Evolutionary conservation across 2,329 filamentous ascomycete species (phyloP).

Genomic region (Botryosphaeria dothidea): DNA sequence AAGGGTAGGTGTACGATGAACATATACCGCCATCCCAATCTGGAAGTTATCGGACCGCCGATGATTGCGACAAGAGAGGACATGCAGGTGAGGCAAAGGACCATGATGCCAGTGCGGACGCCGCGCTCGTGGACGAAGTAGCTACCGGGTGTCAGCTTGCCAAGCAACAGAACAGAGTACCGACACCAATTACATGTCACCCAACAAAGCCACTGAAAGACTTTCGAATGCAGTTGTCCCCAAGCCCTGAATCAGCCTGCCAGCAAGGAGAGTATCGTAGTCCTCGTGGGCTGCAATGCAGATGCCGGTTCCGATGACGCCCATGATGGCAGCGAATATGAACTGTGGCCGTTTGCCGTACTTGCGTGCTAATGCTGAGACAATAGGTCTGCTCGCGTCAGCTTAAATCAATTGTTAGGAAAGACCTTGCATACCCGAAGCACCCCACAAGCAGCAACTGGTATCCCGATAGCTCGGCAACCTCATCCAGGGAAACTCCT

Average conservation of each 20-base stretch:
- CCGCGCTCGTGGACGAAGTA: slow-evolving; percentile 36
- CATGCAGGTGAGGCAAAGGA: slow-evolving; percentile 34
- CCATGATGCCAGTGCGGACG: slow-evolving; percentile 31
- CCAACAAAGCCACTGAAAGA: slow-evolving; percentile 33
- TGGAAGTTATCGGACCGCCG: slow-evolving; percentile 29
- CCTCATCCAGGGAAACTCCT: slow-evolving; percentile 28
- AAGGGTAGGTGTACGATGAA: slow-evolving; percentile 35
- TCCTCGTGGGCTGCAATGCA: slow-evolving; percentile 34
- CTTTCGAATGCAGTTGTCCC: slow-evolving; percentile 37
- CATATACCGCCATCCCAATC: slow-evolving; percentile 31
- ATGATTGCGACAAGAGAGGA: slow-evolving; percentile 32
- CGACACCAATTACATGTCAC: slow-evolving; percentile 29
- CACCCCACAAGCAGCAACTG: slow-evolving; percentile 28
- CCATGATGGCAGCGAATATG: slow-evolving; percentile 33
- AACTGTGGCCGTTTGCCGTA: slow-evolving; percentile 39
- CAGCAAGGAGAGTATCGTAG: slow-evolving; percentile 36
- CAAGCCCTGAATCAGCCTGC: slow-evolving; percentile 34
- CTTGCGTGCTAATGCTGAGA: slow-evolving; percentile 37
- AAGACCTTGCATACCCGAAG: no score
- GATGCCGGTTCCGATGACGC: slow-evolving; percentile 33
- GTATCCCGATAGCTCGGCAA: slow-evolving; percentile 28
- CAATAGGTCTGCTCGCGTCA: slow-evolving; percentile 29
- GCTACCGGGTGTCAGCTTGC: neutral
- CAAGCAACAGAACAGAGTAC: no score
- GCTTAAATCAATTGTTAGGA: no score